Base-by-base conservation (phyloP, 352 stramenopile genomes). In the Elongisporangium undulatum region DNA sequence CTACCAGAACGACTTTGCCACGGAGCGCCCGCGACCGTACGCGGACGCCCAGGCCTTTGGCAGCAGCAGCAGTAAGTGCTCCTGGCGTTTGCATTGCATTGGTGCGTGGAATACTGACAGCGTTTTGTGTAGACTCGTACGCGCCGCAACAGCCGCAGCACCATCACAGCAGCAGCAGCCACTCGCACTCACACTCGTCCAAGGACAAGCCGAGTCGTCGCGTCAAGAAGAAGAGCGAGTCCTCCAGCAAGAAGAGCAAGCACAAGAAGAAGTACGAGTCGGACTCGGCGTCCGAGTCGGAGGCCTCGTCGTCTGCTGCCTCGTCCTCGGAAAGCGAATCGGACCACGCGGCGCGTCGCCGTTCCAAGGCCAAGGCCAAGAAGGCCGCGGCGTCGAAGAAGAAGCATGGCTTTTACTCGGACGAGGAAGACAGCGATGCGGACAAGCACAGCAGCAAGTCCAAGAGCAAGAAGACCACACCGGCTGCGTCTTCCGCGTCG, bases 1-100 rank as follows among this genome's bases (percentile, higher is more conserved):
- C 53, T 90, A 90, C 59, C 80, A 90, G 62, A 90, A 90, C 56
- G 80, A 90, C 61, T 90, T 90, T 69, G 78, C 71, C 1, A 87
- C 76, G 1, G 74, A 88, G 65, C 71, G 80, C 53, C 80, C 80
- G 0, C 77, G 75, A 24, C 53, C 72, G 19, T 90, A 87, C 63
- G 75, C 72, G 20, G 79, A 89, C 23, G 51, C 34, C 16, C 26
- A 13, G 16, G 6, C 10, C 24, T 67, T 59, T 51, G 59, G 54
- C 51, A 61, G 39, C 34, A 26, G 52, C 21, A 60, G 49, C 51
- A 61, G 17, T 51, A 55, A 59, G 26, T 21, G 49, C 19, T 38
- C 34, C 10, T 45, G 34, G 26, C 5, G 34, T 17, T 45, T 45
- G 34, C 34, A 17, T 45, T 45, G 34, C 2, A 19, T 17, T 17